Evolutionary conservation across 768 basidiomycete genomes (phyloP).

Genomic region (Porpolomopsis calyptriformis): DNA sequence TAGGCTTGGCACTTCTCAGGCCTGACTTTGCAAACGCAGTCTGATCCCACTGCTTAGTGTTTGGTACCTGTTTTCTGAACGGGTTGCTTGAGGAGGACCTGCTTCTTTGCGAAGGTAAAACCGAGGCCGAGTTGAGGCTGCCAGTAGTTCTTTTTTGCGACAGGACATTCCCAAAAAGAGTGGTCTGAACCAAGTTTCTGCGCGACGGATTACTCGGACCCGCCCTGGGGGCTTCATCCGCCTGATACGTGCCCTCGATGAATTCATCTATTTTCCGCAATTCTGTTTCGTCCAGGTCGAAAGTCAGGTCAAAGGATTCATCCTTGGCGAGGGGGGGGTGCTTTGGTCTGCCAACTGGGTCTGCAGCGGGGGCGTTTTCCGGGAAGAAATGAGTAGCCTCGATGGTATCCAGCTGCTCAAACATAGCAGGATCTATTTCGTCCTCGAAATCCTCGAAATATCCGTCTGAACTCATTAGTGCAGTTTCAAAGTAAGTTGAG

Average conservation of each 20-base stretch:
- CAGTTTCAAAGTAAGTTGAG: neutral
- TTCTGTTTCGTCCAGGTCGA: constrained; percentile 48
- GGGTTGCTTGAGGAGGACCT: constrained; percentile 33
- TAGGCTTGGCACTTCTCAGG: constrained; percentile 41
- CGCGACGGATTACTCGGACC: constrained; percentile 27
- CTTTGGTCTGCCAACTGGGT: constrained; percentile 8
- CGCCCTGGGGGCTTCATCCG: constrained; percentile 30
- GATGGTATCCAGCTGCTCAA: constrained; percentile 58
- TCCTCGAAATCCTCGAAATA: constrained; percentile 69
- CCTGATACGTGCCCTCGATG: constrained; percentile 37
- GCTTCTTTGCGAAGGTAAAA: constrained; percentile 28
- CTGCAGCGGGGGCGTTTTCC: constrained; percentile 12
- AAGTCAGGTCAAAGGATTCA: constrained; percentile 42
- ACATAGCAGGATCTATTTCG: constrained; percentile 44
- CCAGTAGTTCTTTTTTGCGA: constrained; percentile 22
- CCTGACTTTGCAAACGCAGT: constrained; percentile 81
- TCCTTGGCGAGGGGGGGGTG: constrained; percentile 20
- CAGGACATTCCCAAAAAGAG: constrained; percentile 51
- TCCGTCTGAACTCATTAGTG: constrained; percentile 78
- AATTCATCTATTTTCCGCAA: constrained; percentile 43
- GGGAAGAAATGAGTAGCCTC: constrained; percentile 44
- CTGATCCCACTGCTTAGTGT: constrained; percentile 86
- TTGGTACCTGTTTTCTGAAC: constrained; percentile 47
- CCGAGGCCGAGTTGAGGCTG: constrained; percentile 16
- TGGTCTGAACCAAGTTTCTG: constrained; percentile 44